Evolutionary conservation across 1,139 yeast species (phyloP), one percentile per base, ranked within the genome.

Genomic region (Pichia norvegensis): DNA sequence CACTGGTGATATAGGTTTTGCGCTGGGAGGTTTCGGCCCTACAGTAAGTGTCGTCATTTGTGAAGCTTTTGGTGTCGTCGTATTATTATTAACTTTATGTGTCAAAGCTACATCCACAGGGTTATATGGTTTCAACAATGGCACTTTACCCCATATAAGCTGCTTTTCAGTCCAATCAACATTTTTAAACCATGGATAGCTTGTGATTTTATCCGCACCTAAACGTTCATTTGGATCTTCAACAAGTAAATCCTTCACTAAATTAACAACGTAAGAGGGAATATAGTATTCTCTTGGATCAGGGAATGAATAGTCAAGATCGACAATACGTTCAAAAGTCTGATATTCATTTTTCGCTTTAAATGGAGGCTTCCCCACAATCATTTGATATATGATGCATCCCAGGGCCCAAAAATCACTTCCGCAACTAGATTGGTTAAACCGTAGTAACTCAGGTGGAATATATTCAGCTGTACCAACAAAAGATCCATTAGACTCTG

Each of bases 381-480:
- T 72, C 70, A 85, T 75, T 61, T 85, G 94, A 57, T 78, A 85
- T 11, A 84, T 57, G 36, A 85, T 82, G 62, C 95, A 85, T 0
- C 94, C 95, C 52, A 82, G 65, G 0, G 94, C 92, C 95, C 95
- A 85, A 29, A 81, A 66, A 64, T 82, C 95, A 41, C 88, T 80
- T 23, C 83, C 82, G 55, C 76, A 80, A 14, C 86, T 85, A 60
- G 88, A 81, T 53, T 79, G 77, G 57, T 84, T 84, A 56, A 70
- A 73, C 46, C 80, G 78, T 43, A 85, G 65, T 33, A 85, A 62
- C 57, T 85, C 95, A 0, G 94, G 94, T 0, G 88, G 79, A 2
- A 84, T 92, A 52, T 78, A 78, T 51, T 78, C 83, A 0, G 68
- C 68, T 2, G 99, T 92, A 0, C 95, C 94, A 6, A 84, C 95